A percentile compares a stretch with the other conserved stretches of the same genome.
Conservation (phyloP, 257 asterid species). For the Euphrasia confusa region DNA sequence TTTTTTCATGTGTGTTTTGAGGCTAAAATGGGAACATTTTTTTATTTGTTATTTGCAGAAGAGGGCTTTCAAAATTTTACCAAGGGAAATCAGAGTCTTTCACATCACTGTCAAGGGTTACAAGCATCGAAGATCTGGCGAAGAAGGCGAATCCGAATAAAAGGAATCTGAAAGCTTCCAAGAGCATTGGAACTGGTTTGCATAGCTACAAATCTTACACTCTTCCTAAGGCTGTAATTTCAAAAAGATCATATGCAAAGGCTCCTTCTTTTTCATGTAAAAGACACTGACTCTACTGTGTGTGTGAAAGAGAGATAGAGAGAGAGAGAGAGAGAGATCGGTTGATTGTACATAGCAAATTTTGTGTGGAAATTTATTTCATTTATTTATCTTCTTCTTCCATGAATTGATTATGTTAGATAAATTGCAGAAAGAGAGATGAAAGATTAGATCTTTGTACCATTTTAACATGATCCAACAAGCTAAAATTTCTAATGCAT, state of each 20-base stretch:
- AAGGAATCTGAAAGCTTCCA: constrained; percentile 43
- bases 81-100: constrained; percentile 82
- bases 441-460: not conserved
- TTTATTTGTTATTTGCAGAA: constrained; percentile 38
- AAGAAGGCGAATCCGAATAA: constrained; percentile 44
- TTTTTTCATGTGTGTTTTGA: not conserved
- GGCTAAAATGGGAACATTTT: constrained; percentile 2
- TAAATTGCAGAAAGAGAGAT: not conserved
- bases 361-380: constrained; percentile 25
- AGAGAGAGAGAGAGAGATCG: constrained; percentile 23
- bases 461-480: not conserved
- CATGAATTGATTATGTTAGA: not conserved
- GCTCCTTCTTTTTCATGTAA: constrained; percentile 30
- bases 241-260: constrained; percentile 46
- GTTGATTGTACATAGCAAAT: constrained; percentile 22
- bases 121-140: constrained; percentile 64
- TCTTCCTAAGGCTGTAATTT: constrained; percentile 50
- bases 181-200: constrained; percentile 48
- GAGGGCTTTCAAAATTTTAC: constrained; percentile 74
- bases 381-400: constrained; percentile 11
- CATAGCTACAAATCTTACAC: constrained; percentile 44
- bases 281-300: constrained; percentile 22
- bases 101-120: constrained; percentile 58
- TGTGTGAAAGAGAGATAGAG: not conserved
- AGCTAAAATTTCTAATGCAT: constrained; percentile 16